Base-by-base conservation (phyloP, 1,284 basidiomycete species). In the Malassezia pachydermatis region DNA sequence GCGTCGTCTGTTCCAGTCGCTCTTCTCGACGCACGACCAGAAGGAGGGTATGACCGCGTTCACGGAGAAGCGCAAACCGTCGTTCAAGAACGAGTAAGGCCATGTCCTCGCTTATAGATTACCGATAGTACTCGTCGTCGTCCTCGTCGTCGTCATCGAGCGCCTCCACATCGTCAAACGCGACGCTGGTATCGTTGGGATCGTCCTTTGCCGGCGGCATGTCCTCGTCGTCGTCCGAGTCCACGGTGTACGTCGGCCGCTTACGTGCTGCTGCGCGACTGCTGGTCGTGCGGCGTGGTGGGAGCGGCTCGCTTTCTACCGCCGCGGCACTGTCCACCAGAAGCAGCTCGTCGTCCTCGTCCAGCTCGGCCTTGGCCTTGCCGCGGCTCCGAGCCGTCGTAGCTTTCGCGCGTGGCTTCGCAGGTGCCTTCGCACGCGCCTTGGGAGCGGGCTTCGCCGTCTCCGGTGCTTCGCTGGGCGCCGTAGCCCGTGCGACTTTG, bases 31-130 rank as follows among this genome's bases (percentile, higher is more conserved):
- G 32, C 80, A 84, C 55, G 92, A 98, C 73, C 92, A 96, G 76
- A 96, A 96, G 78, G 89, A 96, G 76, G 88, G 90, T 22, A 96
- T 95, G 92, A 72, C 77, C 30, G 92, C 90, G n/a, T 96, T 98
- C 69, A 82, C 83, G n/a, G 88, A 95, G 75, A 98, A 96, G 79
- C 80, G 92, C 70, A 86, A 86, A 48, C 58, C 63, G 27, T 48
- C 25, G 30, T 66, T 66, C 30, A 62, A 55, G 51, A 59, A 66
- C 54, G 55, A 64, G 60, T 66, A 57, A 51, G 13, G 13, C 17
- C 11, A 17, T 17, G 13, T 17, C 17, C 9, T 23, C 8, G 20
- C 11, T 20, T 14, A 3, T 25, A 11, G 13, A 13, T 37, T 41
- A 51, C 23, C 48, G 48, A 22, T 51, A 51, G 43, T 52, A 52